These are phyloP conservation scores for Geranium rotundifolium DNA, from an alignment of 345 rosid genomes.

Conservation along the genomic window DNA sequence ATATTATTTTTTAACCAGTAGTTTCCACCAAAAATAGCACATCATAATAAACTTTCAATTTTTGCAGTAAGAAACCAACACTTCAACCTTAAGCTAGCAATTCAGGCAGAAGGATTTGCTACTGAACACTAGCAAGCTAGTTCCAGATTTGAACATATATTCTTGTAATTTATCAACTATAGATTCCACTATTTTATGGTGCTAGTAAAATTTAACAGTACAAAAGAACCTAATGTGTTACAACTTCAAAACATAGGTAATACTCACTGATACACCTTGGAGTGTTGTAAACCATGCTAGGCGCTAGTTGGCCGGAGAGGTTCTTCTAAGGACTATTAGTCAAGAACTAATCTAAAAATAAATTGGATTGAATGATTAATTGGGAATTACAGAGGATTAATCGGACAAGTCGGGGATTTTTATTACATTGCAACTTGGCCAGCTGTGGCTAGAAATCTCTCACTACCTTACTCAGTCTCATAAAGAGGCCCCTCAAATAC, in stretches of 20 bases:
- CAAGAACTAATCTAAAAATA: no score
- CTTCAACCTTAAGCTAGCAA: background rate
- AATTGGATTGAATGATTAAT: no score
- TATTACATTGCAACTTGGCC: background rate
- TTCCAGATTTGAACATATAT: no score
- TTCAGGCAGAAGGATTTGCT: background rate
- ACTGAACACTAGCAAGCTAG: background rate
- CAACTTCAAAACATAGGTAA: background rate
- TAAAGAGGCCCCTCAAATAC: no score
- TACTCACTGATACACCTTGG: background rate
- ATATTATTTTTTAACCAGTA: background rate
- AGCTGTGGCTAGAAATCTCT: background rate
- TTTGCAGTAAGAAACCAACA: background rate
- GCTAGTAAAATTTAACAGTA: background rate
- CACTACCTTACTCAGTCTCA: background rate
- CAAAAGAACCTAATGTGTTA: background rate
- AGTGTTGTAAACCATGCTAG: no score
- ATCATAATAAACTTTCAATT: no score
- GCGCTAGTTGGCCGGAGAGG: no score
- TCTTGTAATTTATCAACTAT: background rate
- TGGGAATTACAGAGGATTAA: no score
- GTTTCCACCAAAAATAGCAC: background rate
- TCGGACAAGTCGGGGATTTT: no score
- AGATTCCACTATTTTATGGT: background rate
- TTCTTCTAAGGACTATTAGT: no score